Evolutionary conservation across 2,329 filamentous ascomycete genomes (phyloP), one percentile per base, ranked within the genome.

Genomic region (Trichoderma sp.): DNA sequence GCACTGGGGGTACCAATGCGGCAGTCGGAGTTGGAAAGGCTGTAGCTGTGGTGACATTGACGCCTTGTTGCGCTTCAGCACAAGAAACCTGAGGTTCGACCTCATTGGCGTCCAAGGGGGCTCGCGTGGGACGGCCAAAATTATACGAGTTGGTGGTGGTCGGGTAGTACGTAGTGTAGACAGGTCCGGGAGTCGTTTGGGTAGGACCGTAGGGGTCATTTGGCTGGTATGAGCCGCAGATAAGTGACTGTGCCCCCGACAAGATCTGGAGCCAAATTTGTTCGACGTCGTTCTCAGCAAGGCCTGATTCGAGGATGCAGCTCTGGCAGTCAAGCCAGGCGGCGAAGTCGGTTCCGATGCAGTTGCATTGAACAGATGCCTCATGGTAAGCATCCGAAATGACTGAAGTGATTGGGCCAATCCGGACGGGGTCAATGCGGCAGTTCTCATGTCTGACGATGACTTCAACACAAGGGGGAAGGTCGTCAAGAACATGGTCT

Each of bases 281-380:
- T 29, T 80, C 78, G 73, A 84, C 82, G 76, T 83, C 81, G 31
- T 81, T 83, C 59, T 84, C 83, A 45, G 41, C 41, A 8, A 82
- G 81, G 63, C 85, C 86, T 78, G 87, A 85, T 16, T 84, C 79
- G 59, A 80, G 81, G 16, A 86, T 81, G 77, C 86, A 88, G 38
- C 82, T 76, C 38, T 85, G 83, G 79, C 86, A 88, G 68, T 81
- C 84, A 11, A 80, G 72, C 85, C 85, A 87, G 75, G 86, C 84
- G 33, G 76, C 50, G 79, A 88, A 88, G 81, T 83, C 87, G 74
- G 81, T 83, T 50, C 86, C 84, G 11, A 79, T 79, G 80, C 86
- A 88, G 81, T 87, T 85, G 80, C 86, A 86, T 78, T 81, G 77
- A 60, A 81, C 81, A 76, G 84, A 81, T 27, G 78, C 81, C 59